A percentile compares a stretch with the other conserved stretches of the same genome.
Conservation (phyloP, 202 grass and related monocot species). For the Zoysia matrella region DNA sequence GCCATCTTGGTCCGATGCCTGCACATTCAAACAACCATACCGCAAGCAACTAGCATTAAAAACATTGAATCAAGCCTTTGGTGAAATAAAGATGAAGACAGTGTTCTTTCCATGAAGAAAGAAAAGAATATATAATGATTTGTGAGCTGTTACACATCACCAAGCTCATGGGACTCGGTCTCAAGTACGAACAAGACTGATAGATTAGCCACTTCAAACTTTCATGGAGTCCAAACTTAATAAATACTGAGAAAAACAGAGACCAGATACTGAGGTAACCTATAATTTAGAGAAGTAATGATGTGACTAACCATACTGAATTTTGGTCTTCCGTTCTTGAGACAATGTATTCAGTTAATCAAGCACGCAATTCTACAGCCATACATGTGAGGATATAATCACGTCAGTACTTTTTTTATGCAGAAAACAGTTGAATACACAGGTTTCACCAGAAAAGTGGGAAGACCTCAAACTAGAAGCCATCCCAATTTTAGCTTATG, state of each 20-base stretch:
- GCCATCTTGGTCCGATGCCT: constrained; percentile 41
- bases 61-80: background rate
- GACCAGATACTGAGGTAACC: background rate
- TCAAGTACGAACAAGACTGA: constrained; percentile 6
- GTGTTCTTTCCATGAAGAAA: background rate
- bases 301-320: background rate
- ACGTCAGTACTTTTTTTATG: background rate
- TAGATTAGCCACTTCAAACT: background rate
- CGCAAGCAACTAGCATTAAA: constrained; percentile 11
- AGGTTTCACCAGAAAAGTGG: constrained; percentile 21
- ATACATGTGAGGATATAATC: background rate
- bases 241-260: background rate
- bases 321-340: background rate
- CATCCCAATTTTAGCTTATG: background rate
- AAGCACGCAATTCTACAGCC: background rate
- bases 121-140: background rate
- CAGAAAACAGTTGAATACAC: background rate
- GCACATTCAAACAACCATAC: constrained; percentile 23
- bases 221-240: constrained; percentile 13
- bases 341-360: background rate
- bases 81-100: background rate
- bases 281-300: background rate
- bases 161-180: background rate
- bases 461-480: constrained; percentile 14
- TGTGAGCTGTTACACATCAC: background rate